Evolutionary conservation across 805 yeast genomes (phyloP).

Genomic region (Saccharomycopsis guyanensis): DNA sequence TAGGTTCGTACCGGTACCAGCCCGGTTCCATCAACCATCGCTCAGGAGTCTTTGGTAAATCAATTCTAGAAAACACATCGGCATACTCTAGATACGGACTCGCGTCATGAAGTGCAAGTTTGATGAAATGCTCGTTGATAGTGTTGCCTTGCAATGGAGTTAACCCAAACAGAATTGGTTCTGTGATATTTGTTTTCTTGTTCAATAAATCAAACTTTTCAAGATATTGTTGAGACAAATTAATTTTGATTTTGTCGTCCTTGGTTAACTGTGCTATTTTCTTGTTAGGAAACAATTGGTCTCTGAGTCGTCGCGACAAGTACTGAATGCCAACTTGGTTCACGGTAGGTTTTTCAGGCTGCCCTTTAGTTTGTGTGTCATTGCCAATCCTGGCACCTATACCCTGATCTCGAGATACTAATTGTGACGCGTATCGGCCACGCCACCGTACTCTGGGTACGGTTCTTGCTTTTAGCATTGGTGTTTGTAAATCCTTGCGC

Average conservation of each 20-base stretch:
- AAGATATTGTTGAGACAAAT: conserved; percentile 55
- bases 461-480: no score
- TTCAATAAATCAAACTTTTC: conserved; percentile 61
- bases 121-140: conserved; percentile 79
- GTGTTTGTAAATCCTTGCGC: no score
- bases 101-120: conserved; percentile 51
- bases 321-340: conserved; percentile 81
- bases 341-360: conserved; percentile 41
- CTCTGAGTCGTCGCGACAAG: conserved; percentile 49
- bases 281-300: conserved; percentile 48
- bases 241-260: conserved; percentile 32
- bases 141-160: conserved; percentile 70
- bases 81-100: conserved; percentile 54
- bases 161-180: conserved; percentile 51
- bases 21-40: conserved; percentile 61
- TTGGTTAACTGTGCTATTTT: conserved; percentile 16
- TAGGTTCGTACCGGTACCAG: conserved; percentile 68
- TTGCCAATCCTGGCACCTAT: neutral
- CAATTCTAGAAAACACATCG: conserved; percentile 34
- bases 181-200: conserved; percentile 54
- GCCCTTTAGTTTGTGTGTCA: neutral
- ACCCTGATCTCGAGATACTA: neutral
- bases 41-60: conserved; percentile 35
- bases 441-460: neutral
- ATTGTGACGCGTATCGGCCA: neutral